Percentiles rank a stretch among this genome's conserved stretches.
Conservation (phyloP, 495 filamentous ascomycete species). For the Podospora sp. region DNA sequence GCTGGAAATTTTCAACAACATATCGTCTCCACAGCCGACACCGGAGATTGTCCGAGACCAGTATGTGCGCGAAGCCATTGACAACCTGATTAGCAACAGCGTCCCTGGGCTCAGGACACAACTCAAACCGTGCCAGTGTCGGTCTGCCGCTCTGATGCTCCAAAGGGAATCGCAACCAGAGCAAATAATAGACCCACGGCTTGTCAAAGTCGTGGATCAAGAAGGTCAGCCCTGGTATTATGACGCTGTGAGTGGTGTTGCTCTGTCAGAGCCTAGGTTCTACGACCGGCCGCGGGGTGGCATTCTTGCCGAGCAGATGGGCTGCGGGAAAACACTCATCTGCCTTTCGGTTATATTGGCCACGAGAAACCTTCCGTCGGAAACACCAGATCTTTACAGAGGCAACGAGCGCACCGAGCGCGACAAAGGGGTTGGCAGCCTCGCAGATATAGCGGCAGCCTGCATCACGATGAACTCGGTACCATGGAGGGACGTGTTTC, state of each 20-base stretch:
- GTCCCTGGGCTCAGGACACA: constrained; percentile 65
- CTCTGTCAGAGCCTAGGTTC: constrained; percentile 62
- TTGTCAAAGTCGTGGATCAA: constrained; percentile 60
- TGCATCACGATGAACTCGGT: constrained; percentile 63
- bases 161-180: constrained; percentile 73
- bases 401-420: constrained; percentile 15
- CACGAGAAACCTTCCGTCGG: constrained; percentile 69
- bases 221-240: constrained; percentile 69
- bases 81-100: constrained; percentile 59
- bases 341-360: constrained; percentile 81
- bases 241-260: constrained; percentile 62
- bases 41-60: constrained; percentile 55
- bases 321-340: constrained; percentile 85
- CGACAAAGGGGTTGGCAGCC: constrained; percentile 30
- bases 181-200: constrained; percentile 71
- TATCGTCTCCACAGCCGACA: constrained; percentile 69
- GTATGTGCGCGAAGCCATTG: constrained; percentile 62
- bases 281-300: constrained; percentile 81
- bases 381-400: constrained; percentile 54
- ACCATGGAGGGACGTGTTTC: constrained; percentile 68
- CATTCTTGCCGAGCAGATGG: constrained; percentile 72
- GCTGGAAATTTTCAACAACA: constrained; percentile 83
- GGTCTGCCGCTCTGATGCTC: constrained; percentile 83
- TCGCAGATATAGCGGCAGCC: constrained; percentile 55
- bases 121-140: constrained; percentile 78